Percentiles rank a stretch among this genome's conserved stretches.
phyloP scores from a whole-genome alignment of 352 stramenopile genomes.

The Globisporangium megalacanthum region DNA sequence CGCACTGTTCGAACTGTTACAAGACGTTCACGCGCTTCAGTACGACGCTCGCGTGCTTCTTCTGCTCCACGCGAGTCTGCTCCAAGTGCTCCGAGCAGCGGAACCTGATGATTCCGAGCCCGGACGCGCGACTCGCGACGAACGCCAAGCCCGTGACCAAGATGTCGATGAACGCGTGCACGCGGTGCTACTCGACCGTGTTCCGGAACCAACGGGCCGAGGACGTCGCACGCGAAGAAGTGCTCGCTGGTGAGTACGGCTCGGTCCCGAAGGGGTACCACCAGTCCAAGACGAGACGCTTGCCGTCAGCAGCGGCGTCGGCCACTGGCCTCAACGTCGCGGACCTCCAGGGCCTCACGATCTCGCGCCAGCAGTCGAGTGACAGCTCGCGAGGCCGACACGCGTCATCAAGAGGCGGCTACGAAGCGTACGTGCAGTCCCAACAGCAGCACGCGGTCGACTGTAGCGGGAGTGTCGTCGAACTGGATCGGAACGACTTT shows the following conservation, averaged over 20 bases:
- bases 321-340: neutral
- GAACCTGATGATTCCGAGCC: slow-evolving; percentile 4
- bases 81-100: slow-evolving; percentile 11
- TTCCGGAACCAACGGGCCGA: neutral
- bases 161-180: slow-evolving; percentile 4
- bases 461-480: no score
- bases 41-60: slow-evolving; percentile 1
- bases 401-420: no score
- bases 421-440: no score
- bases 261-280: neutral
- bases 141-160: neutral
- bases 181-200: slow-evolving; percentile 1
- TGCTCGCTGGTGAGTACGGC: slow-evolving; percentile 9
- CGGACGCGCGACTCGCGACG: no score
- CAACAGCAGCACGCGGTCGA: no score
- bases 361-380: neutral
- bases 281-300: no score
- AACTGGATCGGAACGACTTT: no score
- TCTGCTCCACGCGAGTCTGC: slow-evolving; percentile 7
- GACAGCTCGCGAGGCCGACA: neutral
- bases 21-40: slow-evolving; percentile 3
- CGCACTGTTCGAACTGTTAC: slow-evolving; percentile 3
- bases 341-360: neutral
- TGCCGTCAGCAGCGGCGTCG: neutral
- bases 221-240: slow-evolving; percentile 10